Base-by-base conservation (phyloP, 192 early-diverging fungal species). In the Kappamyces sp. region DNA sequence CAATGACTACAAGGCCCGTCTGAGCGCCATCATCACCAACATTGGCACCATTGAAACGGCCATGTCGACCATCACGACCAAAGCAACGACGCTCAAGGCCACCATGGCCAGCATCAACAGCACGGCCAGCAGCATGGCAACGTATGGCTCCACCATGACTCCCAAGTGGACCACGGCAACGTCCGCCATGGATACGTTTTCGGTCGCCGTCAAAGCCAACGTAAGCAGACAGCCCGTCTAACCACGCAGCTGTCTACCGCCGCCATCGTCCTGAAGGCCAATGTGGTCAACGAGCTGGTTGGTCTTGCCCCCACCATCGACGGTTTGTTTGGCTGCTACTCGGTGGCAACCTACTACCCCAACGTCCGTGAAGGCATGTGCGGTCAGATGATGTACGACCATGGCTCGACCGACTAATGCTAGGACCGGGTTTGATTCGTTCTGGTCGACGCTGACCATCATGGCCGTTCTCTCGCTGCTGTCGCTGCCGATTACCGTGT, bases 361-460 rank as follows among this genome's bases (percentile, higher is more conserved):
- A 32, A 36, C 38, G 46, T 57, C 6, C 38, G 55, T 41, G 39
- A 57, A 23, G 55, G 31, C 41, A 15, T 57, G 5, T 57, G 55
- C 40, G 55, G 55, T 10, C 31, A 40, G 23, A 5, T 57, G 9
- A 40, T 57, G 4, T 23, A 23, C 23, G 23, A 0, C 23, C 23
- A 23, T 23, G 23, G 23, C 23, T 23, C 23, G 23, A 23, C 23
- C 23, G 23, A 23, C 23, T 23, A 23, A 23, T 23, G 23, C 23
- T 23, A 23, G 23, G 23, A 37, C 34, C 41, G 32, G 31, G 34
- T 36, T 57, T 5, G 55, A 57, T 40, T 32, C 55, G 15, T 36
- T 34, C 15, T 57, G 55, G 55, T 36, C 34, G 15, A 32, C 31
- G 32, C 23, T 57, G 2, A 57, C 31, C 7, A 36, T 57, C 36